Evolutionary conservation across 2,329 filamentous ascomycete genomes (phyloP).

Genomic region (Talaromyces sp.): DNA sequence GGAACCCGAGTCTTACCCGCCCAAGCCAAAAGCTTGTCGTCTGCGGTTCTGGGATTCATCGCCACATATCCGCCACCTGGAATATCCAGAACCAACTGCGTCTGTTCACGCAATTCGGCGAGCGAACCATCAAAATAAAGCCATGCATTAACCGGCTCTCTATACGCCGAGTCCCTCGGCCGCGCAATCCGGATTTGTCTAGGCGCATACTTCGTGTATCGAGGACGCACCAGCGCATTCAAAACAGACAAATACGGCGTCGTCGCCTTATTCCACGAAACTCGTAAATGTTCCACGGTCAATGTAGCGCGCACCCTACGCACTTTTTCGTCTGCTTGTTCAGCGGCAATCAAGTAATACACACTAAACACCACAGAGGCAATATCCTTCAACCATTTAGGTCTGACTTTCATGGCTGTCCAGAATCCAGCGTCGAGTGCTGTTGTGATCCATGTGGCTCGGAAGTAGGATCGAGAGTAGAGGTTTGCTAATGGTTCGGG

Average conservation of each 20-base stretch:
- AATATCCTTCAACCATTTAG: conserved; percentile 74
- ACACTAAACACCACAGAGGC: conserved; percentile 76
- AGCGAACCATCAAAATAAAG: conserved; percentile 90
- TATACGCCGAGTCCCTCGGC: conserved; percentile 73
- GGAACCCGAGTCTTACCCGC: conserved; percentile 83
- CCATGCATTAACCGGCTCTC: conserved; percentile 78
- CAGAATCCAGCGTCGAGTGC: conserved; percentile 95
- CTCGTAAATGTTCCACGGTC: conserved; percentile 83
- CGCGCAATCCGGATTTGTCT: conserved; percentile 78
- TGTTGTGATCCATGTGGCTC: conserved; percentile 94
- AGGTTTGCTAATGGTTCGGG: conserved; percentile 92
- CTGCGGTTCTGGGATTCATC: conserved; percentile 90
- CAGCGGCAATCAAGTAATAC: conserved; percentile 89
- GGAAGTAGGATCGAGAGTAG: conserved; percentile 87
- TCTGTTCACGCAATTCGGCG: conserved; percentile 68
- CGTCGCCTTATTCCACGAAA: conserved; percentile 92
- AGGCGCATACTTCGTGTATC: conserved; percentile 74
- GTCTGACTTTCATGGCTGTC: conserved; percentile 90
- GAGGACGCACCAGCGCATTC: conserved; percentile 67
- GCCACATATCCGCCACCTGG: conserved; percentile 94
- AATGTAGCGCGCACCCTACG: conserved; percentile 79
- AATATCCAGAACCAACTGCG: conserved; percentile 77
- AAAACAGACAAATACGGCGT: conserved; percentile 77
- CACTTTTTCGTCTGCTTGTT: conserved; percentile 94
- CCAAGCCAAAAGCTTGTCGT: conserved; percentile 92